Conservation (phyloP, 306 rosid genomes). For the Pterocarpus macrocarpus region DNA sequence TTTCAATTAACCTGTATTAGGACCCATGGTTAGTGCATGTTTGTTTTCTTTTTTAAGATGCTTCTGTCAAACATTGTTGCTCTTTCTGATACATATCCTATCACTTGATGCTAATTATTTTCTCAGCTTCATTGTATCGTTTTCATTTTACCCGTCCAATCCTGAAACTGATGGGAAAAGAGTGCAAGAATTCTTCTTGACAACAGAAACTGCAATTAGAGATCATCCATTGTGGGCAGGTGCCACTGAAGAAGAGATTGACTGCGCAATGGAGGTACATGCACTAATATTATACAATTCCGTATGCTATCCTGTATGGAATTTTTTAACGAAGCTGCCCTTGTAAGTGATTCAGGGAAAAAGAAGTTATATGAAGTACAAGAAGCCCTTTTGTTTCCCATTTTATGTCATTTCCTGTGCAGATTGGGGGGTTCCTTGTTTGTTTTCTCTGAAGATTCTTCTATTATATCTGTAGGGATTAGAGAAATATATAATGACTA, state of each 20-base stretch:
- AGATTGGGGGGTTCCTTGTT: background rate
- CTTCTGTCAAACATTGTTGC: constrained; percentile 3
- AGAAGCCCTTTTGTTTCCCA: constrained; percentile 14
- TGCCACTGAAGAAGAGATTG: constrained; percentile 61
- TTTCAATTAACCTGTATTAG: constrained; percentile 7
- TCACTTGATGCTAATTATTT: background rate
- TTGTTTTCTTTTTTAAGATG: constrained; percentile 29
- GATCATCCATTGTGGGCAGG: constrained; percentile 65
- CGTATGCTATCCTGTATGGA: background rate
- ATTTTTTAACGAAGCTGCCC: constrained; percentile 15
- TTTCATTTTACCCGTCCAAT: constrained; percentile 56
- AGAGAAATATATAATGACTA: constrained; percentile 70
- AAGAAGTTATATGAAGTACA: constrained; percentile 1
- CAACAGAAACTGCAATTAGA: constrained; percentile 57
- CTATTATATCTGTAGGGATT: constrained; percentile 51
- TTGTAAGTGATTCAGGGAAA: constrained; percentile 11
- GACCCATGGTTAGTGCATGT: constrained; percentile 17
- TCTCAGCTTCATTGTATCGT: constrained; percentile 59
- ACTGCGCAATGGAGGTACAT: constrained; percentile 65
- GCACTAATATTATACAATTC: background rate
- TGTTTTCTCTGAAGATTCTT: background rate
- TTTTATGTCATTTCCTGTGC: constrained; percentile 11
- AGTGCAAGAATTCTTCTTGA: constrained; percentile 58
- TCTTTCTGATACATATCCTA: constrained; percentile 25
- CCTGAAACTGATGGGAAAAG: constrained; percentile 57